Conservation (phyloP, 805 yeast genomes). For the Cyberlindnera saturnus region DNA sequence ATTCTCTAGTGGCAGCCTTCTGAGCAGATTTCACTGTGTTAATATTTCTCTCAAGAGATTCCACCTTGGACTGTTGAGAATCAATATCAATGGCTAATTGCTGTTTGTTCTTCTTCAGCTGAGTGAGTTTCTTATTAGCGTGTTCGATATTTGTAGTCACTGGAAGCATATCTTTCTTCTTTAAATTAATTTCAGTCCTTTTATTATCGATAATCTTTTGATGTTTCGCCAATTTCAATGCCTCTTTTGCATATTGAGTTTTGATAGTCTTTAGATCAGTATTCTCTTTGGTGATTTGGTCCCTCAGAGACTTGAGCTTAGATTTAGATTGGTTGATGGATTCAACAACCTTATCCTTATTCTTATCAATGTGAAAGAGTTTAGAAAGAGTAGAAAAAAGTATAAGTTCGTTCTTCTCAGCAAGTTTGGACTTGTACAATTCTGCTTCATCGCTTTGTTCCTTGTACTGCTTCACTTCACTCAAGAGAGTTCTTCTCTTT, state of each 20-base stretch:
- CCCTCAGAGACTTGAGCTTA: constrained; percentile 27
- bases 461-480: constrained; percentile 72
- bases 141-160: constrained; percentile 50
- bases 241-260: constrained; percentile 41
- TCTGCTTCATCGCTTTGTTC: constrained; percentile 72
- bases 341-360: constrained; percentile 20
- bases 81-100: constrained; percentile 47
- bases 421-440: constrained; percentile 49
- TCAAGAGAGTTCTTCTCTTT: constrained; percentile 60
- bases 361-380: constrained; percentile 52
- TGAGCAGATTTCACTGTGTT: constrained; percentile 37
- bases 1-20: constrained; percentile 31
- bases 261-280: constrained; percentile 31
- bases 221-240: constrained; percentile 36
- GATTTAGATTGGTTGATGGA: constrained; percentile 23
- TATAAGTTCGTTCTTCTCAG: constrained; percentile 42
- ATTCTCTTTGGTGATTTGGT: constrained; percentile 31
- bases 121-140: constrained; percentile 38
- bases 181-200: constrained; percentile 34
- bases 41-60: constrained; percentile 41
- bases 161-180: constrained; percentile 51
- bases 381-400: constrained; percentile 53
- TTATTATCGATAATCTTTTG: constrained; percentile 32
- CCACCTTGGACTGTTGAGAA: constrained; percentile 41
- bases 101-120: constrained; percentile 40